These are phyloP conservation scores for Aspergillus luchuensis DNA, from an alignment of 2,329 filamentous ascomycete genomes.

Conservation along the genomic window DNA sequence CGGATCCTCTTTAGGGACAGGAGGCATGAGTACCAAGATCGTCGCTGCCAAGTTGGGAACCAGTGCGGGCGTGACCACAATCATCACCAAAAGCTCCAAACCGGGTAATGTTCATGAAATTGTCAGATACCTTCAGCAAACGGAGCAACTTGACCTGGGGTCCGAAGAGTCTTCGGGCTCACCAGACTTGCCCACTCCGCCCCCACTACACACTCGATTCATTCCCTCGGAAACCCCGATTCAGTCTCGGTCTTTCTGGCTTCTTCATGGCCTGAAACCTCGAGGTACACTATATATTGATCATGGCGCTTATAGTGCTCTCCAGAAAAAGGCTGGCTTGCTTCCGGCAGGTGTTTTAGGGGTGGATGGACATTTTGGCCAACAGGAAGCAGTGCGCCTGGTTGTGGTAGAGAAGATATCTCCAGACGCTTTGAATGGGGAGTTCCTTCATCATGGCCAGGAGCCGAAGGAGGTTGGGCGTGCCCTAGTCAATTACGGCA, in stretches of 20 bases:
- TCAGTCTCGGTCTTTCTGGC: constrained; percentile 94
- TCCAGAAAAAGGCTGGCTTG: constrained; percentile 80
- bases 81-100: constrained; percentile 92
- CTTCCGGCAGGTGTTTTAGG: constrained; percentile 89
- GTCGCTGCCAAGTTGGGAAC: constrained; percentile 89
- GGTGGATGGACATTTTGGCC: constrained; percentile 82
- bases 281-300: constrained; percentile 94
- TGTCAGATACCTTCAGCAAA: constrained; percentile 73
- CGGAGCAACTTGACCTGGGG: constrained; percentile 44
- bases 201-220: constrained; percentile 88
- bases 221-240: constrained; percentile 81
- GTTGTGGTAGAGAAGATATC: constrained; percentile 70
- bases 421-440: constrained; percentile 43
- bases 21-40: constrained; percentile 98
- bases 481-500: constrained; percentile 91
- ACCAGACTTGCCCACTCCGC: constrained; percentile 43
- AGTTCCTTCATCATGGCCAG: constrained; percentile 41
- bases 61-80: constrained; percentile 89
- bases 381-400: constrained; percentile 88
- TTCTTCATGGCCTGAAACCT: constrained; percentile 85
- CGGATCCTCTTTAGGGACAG: constrained; percentile 86
- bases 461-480: constrained; percentile 75
- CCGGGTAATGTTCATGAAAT: constrained; percentile 90
- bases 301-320: constrained; percentile 77
- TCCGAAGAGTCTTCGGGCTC: constrained; percentile 26